Conservation (phyloP, 805 yeast species). For the Starmerella gropengiesseri region DNA sequence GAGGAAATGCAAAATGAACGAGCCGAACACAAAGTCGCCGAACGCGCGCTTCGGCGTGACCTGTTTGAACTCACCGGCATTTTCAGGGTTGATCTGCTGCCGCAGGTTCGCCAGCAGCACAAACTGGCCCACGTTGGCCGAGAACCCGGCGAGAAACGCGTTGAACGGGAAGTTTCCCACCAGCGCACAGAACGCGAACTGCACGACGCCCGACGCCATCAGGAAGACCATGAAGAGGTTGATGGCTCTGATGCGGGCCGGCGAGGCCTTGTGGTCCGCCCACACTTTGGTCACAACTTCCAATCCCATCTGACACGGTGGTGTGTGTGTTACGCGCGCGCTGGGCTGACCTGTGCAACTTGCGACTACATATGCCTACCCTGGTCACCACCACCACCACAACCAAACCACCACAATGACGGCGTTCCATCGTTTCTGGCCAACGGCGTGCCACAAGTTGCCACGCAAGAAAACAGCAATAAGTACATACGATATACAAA, state of each 20-base stretch:
- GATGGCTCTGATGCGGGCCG: slow-evolving; percentile 43
- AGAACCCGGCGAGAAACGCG: slow-evolving; percentile 89
- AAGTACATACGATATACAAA: no score
- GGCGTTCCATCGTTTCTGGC: no score
- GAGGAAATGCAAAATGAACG: slow-evolving; percentile 78
- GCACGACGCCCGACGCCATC: slow-evolving; percentile 63
- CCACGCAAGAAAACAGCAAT: no score
- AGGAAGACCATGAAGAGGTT: slow-evolving; percentile 68
- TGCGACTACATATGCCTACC: no score
- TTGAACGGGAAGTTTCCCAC: slow-evolving; percentile 92
- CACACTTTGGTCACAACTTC: slow-evolving; percentile 23
- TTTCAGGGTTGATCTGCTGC: slow-evolving; percentile 48
- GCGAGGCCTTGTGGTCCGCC: slow-evolving; percentile 23
- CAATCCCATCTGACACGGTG: slow-evolving; percentile 14
- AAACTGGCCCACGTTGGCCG: slow-evolving; percentile 88
- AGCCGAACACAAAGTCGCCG: slow-evolving; percentile 80
- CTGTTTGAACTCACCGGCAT: slow-evolving; percentile 32
- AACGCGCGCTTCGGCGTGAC: slow-evolving; percentile 55
- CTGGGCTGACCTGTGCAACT: no score
- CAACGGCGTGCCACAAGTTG: no score
- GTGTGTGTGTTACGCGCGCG: no score
- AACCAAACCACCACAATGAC: no score
- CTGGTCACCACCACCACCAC: no score
- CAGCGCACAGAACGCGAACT: slow-evolving; percentile 62
- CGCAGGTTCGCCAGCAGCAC: slow-evolving; percentile 66